These are phyloP conservation scores for Fraxinus xanthoxyloides DNA, from an alignment of 305 asterid species.

Conservation along the genomic window DNA sequence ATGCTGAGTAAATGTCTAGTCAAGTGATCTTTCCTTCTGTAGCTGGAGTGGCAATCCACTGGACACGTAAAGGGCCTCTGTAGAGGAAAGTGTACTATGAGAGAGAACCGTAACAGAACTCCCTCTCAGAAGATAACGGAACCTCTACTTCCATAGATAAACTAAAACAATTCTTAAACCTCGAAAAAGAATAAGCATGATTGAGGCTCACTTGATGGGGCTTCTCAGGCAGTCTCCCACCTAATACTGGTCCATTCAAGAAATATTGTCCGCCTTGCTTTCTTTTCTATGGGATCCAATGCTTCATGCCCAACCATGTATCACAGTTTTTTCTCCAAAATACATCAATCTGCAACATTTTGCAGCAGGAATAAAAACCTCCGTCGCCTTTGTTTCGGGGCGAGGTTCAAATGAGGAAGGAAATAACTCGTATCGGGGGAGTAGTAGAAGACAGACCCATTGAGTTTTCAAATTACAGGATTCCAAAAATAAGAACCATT, in stretches of 20 bases:
- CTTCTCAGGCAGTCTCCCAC: constrained; percentile 99
- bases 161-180: constrained; percentile 39
- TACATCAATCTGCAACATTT: constrained; percentile 42
- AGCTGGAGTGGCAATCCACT: constrained; percentile 70
- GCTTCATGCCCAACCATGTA: constrained; percentile 75
- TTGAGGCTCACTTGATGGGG: constrained; percentile 95
- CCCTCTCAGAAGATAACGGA: neutral
- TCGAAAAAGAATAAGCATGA: constrained; percentile 60
- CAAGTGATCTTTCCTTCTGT: constrained; percentile 85
- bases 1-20: constrained; percentile 72
- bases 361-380: no score
- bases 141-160: neutral
- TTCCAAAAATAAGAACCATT: neutral
- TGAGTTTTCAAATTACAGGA: constrained; percentile 3
- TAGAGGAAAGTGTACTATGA: constrained; percentile 22
- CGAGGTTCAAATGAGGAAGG: no score
- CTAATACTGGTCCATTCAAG: constrained; percentile 97
- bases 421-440: no score
- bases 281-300: constrained; percentile 92
- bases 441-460: no score
- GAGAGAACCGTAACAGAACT: neutral
- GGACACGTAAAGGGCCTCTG: constrained; percentile 80
- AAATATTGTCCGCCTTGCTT: constrained; percentile 63
- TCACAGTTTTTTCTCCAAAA: constrained; percentile 26
- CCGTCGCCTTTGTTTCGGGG: no score